A percentile compares a stretch with the other conserved stretches of the same genome.
phyloP scores from a whole-genome alignment of 352 stramenopile species.

The Globisporangium sylvaticum region DNA sequence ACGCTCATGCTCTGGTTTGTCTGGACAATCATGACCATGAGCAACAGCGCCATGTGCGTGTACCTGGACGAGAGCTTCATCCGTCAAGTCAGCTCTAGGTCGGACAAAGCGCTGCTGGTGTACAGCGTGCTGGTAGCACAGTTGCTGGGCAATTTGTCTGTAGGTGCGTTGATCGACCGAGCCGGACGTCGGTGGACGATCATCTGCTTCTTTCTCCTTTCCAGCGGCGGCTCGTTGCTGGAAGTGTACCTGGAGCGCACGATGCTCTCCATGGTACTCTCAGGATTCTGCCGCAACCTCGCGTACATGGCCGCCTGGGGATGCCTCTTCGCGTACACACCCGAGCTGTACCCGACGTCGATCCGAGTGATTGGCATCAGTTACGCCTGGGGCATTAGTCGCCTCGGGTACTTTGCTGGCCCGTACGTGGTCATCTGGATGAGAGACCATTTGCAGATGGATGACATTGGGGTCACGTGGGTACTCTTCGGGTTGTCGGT shows the following conservation, averaged over 20 bases:
- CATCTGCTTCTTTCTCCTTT: conserved; percentile 10
- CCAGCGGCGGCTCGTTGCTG: conserved; percentile 9
- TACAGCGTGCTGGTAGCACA: conserved; percentile 13
- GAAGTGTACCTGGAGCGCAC: conserved; percentile 20
- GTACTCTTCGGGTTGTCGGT: not conserved
- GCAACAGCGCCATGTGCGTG: conserved; percentile 22
- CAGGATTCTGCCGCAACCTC: not conserved
- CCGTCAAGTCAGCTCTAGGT: conserved; percentile 16
- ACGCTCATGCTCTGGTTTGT: conserved; percentile 44
- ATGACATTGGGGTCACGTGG: not conserved
- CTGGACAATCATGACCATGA: conserved; percentile 27
- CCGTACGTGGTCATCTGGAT: conserved; percentile 7
- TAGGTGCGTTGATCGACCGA: conserved; percentile 28
- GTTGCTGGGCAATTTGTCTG: conserved; percentile 30
- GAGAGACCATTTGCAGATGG: not conserved
- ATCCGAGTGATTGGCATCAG: conserved; percentile 15
- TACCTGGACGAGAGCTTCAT: conserved; percentile 19
- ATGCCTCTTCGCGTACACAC: not conserved
- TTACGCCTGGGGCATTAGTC: conserved; percentile 16
- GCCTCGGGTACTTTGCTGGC: conserved; percentile 15
- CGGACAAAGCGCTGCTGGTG: not conserved
- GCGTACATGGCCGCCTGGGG: not conserved
- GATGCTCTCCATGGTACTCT: conserved; percentile 6
- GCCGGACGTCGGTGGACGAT: conserved; percentile 25
- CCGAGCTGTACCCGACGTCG: conserved; percentile 15